phyloP scores from a whole-genome alignment of 257 asterid genomes.

The Perilla frutescens region DNA sequence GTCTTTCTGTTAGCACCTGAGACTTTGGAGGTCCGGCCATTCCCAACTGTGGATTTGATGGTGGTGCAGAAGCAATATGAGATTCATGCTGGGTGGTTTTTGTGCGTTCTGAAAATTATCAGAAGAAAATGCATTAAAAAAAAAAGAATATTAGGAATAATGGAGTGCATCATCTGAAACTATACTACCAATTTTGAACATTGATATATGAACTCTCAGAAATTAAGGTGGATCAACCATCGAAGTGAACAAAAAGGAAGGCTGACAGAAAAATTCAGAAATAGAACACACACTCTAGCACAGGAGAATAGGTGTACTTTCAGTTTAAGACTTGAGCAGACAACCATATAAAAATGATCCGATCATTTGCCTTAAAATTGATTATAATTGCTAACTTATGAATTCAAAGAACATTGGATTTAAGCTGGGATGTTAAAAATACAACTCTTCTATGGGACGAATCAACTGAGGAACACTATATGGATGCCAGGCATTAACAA shows the following conservation, averaged over 20 bases:
- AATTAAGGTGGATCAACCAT: not conserved
- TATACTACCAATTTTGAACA: constrained; percentile 36
- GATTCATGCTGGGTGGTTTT: constrained; percentile 30
- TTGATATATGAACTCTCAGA: not conserved
- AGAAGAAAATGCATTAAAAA: constrained; percentile 3
- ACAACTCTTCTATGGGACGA: too few species aligned
- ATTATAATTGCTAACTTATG: too few species aligned
- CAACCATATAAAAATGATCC: not conserved
- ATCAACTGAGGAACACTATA: too few species aligned
- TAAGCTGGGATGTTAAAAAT: too few species aligned
- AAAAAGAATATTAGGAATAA: constrained; percentile 23
- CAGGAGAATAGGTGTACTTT: not conserved
- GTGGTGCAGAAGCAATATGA: constrained; percentile 26
- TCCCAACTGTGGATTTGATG: not conserved
- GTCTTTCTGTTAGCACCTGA: constrained; percentile 38
- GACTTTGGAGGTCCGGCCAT: constrained; percentile 30
- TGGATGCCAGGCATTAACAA: too few species aligned
- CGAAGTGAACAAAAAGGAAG: not conserved
- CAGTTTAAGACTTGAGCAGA: not conserved
- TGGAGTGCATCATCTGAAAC: constrained; percentile 17
- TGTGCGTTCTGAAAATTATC: constrained; percentile 37
- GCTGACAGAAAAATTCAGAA: not conserved
- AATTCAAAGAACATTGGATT: too few species aligned
- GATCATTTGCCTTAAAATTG: not conserved
- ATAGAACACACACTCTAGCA: not conserved